Evolutionary conservation across 108 stramenopile species (phyloP).

Genomic region (Cyclotella distinguenda): DNA sequence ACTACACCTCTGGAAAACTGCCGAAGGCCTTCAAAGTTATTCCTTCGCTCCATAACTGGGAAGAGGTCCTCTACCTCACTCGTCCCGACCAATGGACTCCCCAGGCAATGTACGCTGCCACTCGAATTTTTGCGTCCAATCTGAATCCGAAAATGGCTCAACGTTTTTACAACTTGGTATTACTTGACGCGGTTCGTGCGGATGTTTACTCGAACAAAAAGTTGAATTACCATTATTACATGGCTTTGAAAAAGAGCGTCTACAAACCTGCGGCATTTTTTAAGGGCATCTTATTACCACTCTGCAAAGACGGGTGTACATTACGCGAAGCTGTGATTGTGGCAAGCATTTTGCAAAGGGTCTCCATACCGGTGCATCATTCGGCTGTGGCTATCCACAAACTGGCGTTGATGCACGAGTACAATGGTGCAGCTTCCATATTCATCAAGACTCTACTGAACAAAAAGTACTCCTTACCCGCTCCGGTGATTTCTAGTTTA

Average conservation of each 20-base stretch:
- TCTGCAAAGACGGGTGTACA: conserved; percentile 91
- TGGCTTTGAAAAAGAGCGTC: conserved; percentile 90
- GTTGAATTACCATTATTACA: conserved; percentile 98
- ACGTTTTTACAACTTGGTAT: conserved; percentile 94
- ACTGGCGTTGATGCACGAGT: conserved; percentile 86
- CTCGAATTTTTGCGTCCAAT: conserved; percentile 97
- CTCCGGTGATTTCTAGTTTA: conserved; percentile 86
- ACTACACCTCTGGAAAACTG: conserved; percentile 95
- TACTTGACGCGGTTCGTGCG: conserved; percentile 92
- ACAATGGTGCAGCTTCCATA: conserved; percentile 92
- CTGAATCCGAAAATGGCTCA: conserved; percentile 97
- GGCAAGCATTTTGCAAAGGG: conserved; percentile 88
- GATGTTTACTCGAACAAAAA: conserved; percentile 92
- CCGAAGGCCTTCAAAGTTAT: conserved; percentile 99
- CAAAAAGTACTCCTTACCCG: conserved; percentile 98
- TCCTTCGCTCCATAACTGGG: conserved; percentile 95
- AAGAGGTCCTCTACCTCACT: conserved; percentile 95
- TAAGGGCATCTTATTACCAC: conserved; percentile 97
- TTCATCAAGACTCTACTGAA: conserved; percentile 91
- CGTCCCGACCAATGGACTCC: conserved; percentile 97
- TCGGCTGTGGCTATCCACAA: conserved; percentile 97
- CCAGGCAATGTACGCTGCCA: conserved; percentile 95
- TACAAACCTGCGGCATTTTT: conserved; percentile 99
- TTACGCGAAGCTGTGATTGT: conserved; percentile 97
- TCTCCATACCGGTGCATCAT: conserved; percentile 95